Conservation (phyloP, 352 stramenopile genomes). For the Elongisporangium undulatum region DNA sequence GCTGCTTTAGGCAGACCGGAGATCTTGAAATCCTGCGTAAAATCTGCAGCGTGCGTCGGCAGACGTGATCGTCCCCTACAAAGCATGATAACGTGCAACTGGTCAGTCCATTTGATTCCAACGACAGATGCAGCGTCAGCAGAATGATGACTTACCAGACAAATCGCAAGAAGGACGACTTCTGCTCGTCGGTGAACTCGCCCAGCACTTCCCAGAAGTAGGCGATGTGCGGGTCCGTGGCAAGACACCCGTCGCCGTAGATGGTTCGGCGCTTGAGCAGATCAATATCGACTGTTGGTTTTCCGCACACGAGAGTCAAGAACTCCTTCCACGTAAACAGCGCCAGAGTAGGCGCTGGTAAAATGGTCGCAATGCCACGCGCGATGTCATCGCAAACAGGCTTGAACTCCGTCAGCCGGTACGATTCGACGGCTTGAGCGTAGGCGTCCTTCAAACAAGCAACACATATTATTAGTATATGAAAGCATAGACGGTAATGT, state of each 20-base stretch:
- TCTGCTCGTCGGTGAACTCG: conserved; percentile 87
- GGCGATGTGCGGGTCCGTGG: conserved; percentile 81
- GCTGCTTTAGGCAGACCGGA: conserved; percentile 75
- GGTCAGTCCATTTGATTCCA: conserved; percentile 6
- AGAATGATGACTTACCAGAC: conserved; percentile 49
- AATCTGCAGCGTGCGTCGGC: conserved; percentile 84
- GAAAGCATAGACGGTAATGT: neutral
- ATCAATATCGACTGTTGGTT: conserved; percentile 84
- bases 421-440: conserved; percentile 66
- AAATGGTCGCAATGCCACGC: conserved; percentile 82
- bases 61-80: conserved; percentile 78
- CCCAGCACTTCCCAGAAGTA: conserved; percentile 90
- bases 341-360: conserved; percentile 67
- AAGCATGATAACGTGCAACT: conserved; percentile 4
- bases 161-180: conserved; percentile 87
- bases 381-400: conserved; percentile 65
- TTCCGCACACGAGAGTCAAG: conserved; percentile 87
- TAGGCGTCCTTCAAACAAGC: conserved; percentile 46
- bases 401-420: conserved; percentile 80
- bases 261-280: conserved; percentile 84
- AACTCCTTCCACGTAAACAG: conserved; percentile 90
- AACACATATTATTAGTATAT: neutral
- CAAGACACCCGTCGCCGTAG: conserved; percentile 87
- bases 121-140: neutral
- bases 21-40: conserved; percentile 90